Conservation (phyloP, 352 stramenopile genomes). For the Blastocystis sp. region DNA sequence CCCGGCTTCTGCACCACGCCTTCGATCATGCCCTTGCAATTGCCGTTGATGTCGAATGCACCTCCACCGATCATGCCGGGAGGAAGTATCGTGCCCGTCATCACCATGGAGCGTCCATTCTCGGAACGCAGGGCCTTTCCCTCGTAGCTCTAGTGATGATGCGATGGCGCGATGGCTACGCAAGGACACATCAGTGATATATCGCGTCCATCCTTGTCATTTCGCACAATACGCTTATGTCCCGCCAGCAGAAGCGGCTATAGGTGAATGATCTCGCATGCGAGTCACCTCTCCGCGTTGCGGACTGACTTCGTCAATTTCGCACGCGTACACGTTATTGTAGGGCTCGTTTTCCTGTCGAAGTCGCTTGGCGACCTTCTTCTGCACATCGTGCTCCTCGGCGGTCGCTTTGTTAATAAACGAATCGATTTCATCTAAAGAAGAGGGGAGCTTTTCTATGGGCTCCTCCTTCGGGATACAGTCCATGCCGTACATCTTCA, state of each 20-base stretch:
- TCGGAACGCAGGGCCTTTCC: conserved; percentile 3
- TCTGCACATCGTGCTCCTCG: not conserved
- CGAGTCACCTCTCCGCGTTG: conserved; percentile 26
- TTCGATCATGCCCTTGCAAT: conserved; percentile 69
- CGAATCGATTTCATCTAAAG: conserved; percentile 21
- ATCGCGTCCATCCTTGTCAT: conserved; percentile 23
- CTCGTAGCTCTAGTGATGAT: conserved; percentile 22
- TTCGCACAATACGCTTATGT: conserved; percentile 9
- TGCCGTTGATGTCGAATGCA: conserved; percentile 29
- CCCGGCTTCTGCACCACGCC: conserved; percentile 44
- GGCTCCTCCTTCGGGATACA: not conserved
- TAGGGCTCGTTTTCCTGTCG: conserved; percentile 35
- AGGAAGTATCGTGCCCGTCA: not conserved
- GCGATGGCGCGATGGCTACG: not conserved
- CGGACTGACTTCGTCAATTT: conserved; percentile 6
- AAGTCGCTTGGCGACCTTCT: not conserved
- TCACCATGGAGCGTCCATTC: conserved; percentile 47
- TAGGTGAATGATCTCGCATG: not conserved
- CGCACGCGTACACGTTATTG: conserved; percentile 33
- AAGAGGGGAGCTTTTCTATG: not conserved
- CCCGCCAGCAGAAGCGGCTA: conserved; percentile 43
- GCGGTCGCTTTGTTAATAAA: conserved; percentile 14
- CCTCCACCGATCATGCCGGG: conserved; percentile 37
- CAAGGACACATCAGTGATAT: conserved; percentile 43
- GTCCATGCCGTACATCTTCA: conserved; percentile 67